Percentiles rank a stretch among this genome's conserved stretches.
phyloP scores from a whole-genome alignment of 345 rosid species.

The Durio zibethinus region DNA sequence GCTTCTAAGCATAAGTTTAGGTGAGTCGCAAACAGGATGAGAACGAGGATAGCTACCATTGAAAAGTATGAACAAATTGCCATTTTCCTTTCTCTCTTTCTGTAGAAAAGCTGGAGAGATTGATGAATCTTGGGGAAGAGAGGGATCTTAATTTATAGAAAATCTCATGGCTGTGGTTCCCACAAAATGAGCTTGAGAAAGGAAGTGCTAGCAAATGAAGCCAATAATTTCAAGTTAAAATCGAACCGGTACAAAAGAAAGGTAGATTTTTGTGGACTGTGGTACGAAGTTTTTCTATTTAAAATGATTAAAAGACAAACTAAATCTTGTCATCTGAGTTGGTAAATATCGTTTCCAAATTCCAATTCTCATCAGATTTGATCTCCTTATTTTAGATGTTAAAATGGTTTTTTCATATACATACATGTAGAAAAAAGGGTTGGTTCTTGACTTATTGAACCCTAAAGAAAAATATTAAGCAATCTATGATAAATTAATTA shows the following conservation, averaged over 20 bases:
- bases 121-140: neutral
- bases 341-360: neutral
- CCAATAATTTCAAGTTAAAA: neutral
- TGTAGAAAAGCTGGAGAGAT: neutral
- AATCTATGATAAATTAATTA: neutral
- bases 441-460: neutral
- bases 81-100: neutral
- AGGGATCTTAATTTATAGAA: neutral
- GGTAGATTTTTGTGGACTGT: neutral
- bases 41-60: conserved; percentile 4
- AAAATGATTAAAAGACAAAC: neutral
- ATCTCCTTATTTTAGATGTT: neutral
- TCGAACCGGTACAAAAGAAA: neutral
- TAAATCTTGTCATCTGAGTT: neutral
- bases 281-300: neutral
- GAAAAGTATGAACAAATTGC: neutral
- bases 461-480: neutral
- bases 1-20: conserved; percentile 9
- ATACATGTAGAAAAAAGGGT: neutral
- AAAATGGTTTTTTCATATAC: no score
- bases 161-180: neutral
- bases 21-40: conserved; percentile 8
- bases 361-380: no score
- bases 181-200: neutral
- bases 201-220: conserved; percentile 1